Conservation (phyloP, 2,329 filamentous ascomycete genomes). For the Aureobasidium sp. region DNA sequence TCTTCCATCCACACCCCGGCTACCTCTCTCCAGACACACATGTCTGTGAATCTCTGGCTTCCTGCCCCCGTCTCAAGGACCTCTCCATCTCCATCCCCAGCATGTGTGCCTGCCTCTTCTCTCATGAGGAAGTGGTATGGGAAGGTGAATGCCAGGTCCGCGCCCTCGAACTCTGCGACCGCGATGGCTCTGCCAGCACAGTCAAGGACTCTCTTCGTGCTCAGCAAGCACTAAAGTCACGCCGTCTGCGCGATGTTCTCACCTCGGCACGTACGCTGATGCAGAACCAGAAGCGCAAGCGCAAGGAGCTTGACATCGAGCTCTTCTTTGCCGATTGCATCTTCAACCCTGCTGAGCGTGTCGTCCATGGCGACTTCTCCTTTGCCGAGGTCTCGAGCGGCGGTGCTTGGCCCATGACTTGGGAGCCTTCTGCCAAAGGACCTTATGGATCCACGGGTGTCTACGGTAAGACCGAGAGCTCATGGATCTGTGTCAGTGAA, state of each 20-base stretch:
- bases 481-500: conserved; percentile 28
- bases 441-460: conserved; percentile 42
- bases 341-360: conserved; percentile 37
- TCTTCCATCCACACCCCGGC: conserved; percentile 42
- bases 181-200: conserved; percentile 17
- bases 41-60: conserved; percentile 39
- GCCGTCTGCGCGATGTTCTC: conserved; percentile 32
- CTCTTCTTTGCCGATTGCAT: conserved; percentile 45
- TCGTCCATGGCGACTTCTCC: conserved; percentile 42
- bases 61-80: conserved; percentile 38
- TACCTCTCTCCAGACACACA: conserved; percentile 30
- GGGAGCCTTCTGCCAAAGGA: conserved; percentile 34
- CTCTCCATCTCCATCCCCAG: conserved; percentile 40
- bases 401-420: conserved; percentile 33
- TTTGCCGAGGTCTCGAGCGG: conserved; percentile 32
- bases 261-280: conserved; percentile 34
- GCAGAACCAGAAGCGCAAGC: conserved; percentile 26
- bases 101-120: conserved; percentile 39
- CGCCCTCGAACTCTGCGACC: conserved; percentile 37
- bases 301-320: conserved; percentile 36
- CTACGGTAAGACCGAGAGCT: conserved; percentile 40
- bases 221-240: conserved; percentile 6
- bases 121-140: conserved; percentile 35
- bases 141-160: conserved; percentile 41
- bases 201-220: conserved; percentile 16